Base-by-base conservation (phyloP, 495 filamentous ascomycete species). In the Aspergillus nanangensis region DNA sequence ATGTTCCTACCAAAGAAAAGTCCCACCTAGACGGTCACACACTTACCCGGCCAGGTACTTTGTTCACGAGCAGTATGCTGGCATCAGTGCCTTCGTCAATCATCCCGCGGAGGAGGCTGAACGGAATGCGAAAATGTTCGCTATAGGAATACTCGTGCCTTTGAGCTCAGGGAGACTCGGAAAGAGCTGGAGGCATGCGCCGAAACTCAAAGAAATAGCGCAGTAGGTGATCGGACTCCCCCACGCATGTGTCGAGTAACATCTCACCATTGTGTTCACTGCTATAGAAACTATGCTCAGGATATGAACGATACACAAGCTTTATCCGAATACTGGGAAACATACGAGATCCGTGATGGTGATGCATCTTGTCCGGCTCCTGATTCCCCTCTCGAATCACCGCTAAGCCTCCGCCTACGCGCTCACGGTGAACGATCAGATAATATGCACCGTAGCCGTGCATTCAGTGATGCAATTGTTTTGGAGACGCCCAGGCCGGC, bases 71-170 rank as follows among this genome's bases (percentile, higher is more conserved):
- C 66, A 77, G 29, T 87, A 90, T 70, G 91, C 90, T 13, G 93
- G 92, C 11, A 74, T 97, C 57, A 96, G 93, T 70, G 88, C 92
- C 27, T 98, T 96, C 58, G 70, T 90, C 63, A 95, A 94, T 61
- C 77, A 75, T 44, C 81, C 86, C n/a, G 88, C 88, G 22, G 80
- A 82, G 2, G 86, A 82, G 41, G 76, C 77, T 27, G 80, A 88
- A 38, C 84, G 93, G 45, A 90, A 94, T 76, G 93, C 93, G 39
- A 76, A 84, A 47, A 96, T 96, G 82, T 82, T 96, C 42, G 87
- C 91, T 13, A 89, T 96, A 17, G 93, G 93, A 13, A 80, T 87
- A 17, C 68, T 98, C 48, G 90, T 96, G 8, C 88, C 89, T 1
- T 65, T 95, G 41, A 92, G 83, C 61, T 86, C 88, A 61, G 91